Conservation (phyloP, 306 rosid genomes). For the Myrica gale region DNA sequence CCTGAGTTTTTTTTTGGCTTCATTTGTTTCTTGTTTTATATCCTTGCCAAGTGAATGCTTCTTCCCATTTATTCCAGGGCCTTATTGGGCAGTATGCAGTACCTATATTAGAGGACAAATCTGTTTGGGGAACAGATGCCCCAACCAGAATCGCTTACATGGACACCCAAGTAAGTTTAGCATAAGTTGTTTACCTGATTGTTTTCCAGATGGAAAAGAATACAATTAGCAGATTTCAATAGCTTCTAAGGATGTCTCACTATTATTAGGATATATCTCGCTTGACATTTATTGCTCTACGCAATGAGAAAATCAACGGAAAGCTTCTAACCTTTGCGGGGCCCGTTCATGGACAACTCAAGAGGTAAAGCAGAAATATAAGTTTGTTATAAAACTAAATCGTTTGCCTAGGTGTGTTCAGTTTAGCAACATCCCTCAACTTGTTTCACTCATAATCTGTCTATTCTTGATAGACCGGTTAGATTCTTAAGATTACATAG, state of each 20-base stretch:
- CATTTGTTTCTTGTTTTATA: constrained; percentile 14
- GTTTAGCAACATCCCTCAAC: not conserved
- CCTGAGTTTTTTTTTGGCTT: not conserved
- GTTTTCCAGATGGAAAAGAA: not conserved
- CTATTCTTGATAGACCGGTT: not conserved
- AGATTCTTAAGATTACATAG: not conserved
- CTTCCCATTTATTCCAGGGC: constrained; percentile 47
- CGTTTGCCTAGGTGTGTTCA: not conserved
- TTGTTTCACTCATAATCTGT: not conserved
- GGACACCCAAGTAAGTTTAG: constrained; percentile 78
- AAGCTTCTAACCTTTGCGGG: constrained; percentile 92
- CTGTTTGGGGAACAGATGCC: constrained; percentile 99
- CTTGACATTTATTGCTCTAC: constrained; percentile 70
- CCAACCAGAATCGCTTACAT: constrained; percentile 97
- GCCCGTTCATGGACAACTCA: constrained; percentile 99
- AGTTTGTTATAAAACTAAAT: not conserved
- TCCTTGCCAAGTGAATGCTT: not conserved
- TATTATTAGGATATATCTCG: constrained; percentile 80
- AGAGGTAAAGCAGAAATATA: constrained; percentile 49
- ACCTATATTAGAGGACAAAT: constrained; percentile 90
- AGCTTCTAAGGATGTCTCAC: constrained; percentile 5
- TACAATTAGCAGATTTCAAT: not conserved
- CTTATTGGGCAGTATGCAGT: constrained; percentile 96
- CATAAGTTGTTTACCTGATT: not conserved
- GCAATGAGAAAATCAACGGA: constrained; percentile 74